Evolutionary conservation across 2,329 filamentous ascomycete species (phyloP).

Genomic region (Aureobasidium sp.): DNA sequence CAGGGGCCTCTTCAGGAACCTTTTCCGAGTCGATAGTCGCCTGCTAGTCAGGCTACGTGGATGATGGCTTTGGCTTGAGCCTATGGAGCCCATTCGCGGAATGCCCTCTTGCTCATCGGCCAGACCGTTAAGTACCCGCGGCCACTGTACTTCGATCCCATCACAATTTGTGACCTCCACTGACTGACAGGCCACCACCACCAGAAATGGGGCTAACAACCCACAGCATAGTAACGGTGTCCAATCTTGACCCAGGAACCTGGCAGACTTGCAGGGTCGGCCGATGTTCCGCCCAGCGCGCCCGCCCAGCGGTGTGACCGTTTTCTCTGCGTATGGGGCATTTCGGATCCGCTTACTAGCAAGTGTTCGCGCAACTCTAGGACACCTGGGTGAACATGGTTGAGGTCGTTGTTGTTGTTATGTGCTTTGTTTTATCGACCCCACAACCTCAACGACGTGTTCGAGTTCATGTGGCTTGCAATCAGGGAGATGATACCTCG

Average conservation of each 20-base stretch:
- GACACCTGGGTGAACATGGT: constrained; percentile 8
- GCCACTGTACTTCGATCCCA: background rate
- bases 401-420: constrained; percentile 6
- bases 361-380: constrained; percentile 5
- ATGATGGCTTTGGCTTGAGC: background rate
- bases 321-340: constrained; percentile 3
- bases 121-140: constrained; percentile 4
- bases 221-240: constrained; percentile 6
- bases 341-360: constrained; percentile 12
- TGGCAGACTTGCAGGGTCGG: constrained; percentile 4
- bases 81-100: background rate
- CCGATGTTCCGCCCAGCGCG: constrained; percentile 3
- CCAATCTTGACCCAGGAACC: constrained; percentile 12
- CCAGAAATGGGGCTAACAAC: background rate
- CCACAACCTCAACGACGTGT: constrained; percentile 4
- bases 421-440: background rate
- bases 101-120: background rate
- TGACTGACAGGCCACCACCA: constrained; percentile 12
- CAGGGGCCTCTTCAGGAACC: background rate
- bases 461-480: background rate
- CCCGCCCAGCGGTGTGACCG: constrained; percentile 13
- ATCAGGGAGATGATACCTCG: constrained; percentile 7
- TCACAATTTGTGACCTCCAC: background rate
- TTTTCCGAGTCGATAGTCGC: constrained; percentile 2
- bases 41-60: constrained; percentile 1